phyloP scores from a whole-genome alignment of 2,329 filamentous ascomycete species.

The Ophiostoma ulmi region DNA sequence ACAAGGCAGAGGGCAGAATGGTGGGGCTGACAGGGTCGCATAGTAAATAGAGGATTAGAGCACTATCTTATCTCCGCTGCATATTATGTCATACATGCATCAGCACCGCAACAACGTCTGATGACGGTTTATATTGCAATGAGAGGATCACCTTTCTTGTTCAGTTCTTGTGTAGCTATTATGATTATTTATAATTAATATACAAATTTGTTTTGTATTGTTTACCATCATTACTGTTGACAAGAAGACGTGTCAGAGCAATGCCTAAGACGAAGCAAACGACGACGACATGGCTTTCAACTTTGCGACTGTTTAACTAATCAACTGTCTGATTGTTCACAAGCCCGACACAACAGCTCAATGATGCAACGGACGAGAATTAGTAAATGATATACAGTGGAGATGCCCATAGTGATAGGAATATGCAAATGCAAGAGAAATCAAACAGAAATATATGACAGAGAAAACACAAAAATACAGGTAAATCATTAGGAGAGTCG shows the following conservation, averaged over 20 bases:
- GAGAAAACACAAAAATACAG: background rate
- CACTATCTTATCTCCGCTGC: conserved; percentile 9
- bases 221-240: no score
- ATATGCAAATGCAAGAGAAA: background rate
- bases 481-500: background rate
- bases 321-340: no score
- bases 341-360: background rate
- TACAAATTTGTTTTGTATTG: no score
- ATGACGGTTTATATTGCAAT: no score
- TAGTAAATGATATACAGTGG: conserved; percentile 23
- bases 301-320: no score
- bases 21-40: conserved; percentile 3
- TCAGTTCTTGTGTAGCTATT: no score
- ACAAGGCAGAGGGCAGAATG: conserved; percentile 1
- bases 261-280: background rate
- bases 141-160: no score
- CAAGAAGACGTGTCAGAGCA: no score
- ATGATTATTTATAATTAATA: no score
- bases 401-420: conserved; percentile 19
- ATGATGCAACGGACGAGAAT: background rate
- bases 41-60: background rate
- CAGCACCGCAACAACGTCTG: background rate
- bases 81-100: background rate
- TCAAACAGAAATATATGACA: background rate
- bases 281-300: background rate